These are phyloP conservation scores for Domatiomyces globalis DNA, from an alignment of 2,329 filamentous ascomycete species.

Conservation along the genomic window DNA sequence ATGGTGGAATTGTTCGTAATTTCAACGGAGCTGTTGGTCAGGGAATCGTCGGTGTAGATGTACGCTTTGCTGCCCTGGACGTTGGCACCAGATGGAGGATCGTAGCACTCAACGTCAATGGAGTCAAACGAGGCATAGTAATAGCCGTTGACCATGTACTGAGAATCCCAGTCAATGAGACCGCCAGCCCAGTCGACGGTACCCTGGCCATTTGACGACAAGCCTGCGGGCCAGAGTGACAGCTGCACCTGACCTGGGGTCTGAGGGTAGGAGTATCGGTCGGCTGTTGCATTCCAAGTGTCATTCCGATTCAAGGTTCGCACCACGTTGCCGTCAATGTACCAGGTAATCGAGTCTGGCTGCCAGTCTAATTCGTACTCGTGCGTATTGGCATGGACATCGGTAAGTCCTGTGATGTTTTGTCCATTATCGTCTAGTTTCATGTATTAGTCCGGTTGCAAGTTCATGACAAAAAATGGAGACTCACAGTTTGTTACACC, in stretches of 20 bases:
- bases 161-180: constrained; percentile 68
- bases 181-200: constrained; percentile 90
- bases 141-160: constrained; percentile 75
- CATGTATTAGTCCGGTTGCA: constrained; percentile 3
- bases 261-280: constrained; percentile 79
- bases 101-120: constrained; percentile 75
- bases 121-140: constrained; percentile 71
- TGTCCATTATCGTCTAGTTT: constrained; percentile 55
- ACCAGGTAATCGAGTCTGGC: constrained; percentile 73
- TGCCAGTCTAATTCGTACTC: constrained; percentile 90
- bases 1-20: constrained; percentile 62
- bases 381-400: constrained; percentile 69
- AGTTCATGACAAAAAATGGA: neutral
- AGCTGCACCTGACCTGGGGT: constrained; percentile 82
- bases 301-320: constrained; percentile 61
- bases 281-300: constrained; percentile 73
- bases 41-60: constrained; percentile 51
- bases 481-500: constrained; percentile 76
- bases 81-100: constrained; percentile 58
- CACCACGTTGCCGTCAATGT: constrained; percentile 63
- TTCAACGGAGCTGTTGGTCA: constrained; percentile 62
- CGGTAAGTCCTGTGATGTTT: constrained; percentile 48
- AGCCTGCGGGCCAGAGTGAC: constrained; percentile 89
- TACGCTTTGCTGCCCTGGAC: constrained; percentile 52
- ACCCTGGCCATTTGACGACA: constrained; percentile 61